phyloP scores from a whole-genome alignment of 768 basidiomycete species.

The Lactifluus echinatus region DNA sequence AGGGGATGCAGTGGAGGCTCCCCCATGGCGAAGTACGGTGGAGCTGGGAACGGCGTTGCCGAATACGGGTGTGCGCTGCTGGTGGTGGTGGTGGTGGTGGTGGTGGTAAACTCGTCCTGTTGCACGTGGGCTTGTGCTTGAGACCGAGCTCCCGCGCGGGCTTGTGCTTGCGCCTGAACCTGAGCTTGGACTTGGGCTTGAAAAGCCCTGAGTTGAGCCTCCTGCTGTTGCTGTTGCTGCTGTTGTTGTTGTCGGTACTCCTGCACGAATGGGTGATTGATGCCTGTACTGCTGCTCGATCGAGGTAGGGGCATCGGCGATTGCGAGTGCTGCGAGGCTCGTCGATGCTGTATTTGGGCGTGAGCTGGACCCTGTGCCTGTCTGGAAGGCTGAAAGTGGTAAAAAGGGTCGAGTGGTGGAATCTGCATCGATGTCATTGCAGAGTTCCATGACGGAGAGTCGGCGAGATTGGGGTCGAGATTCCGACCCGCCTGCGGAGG shows the following conservation, averaged over 20 bases:
- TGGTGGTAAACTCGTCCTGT: slow-evolving; percentile 8
- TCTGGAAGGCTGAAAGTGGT: slow-evolving; percentile 31
- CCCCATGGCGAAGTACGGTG: slow-evolving; percentile 15
- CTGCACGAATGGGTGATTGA: slow-evolving; percentile 36
- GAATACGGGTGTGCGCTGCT: slow-evolving; percentile 17
- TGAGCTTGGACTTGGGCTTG: slow-evolving; percentile 23
- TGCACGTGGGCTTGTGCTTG: slow-evolving; percentile 15
- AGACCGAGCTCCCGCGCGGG: slow-evolving; percentile 17
- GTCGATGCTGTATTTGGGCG: slow-evolving; percentile 28
- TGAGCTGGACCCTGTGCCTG: slow-evolving; percentile 23
- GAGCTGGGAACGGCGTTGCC: slow-evolving; percentile 13
- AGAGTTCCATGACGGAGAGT: slow-evolving; percentile 82
- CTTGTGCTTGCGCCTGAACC: slow-evolving; percentile 19
- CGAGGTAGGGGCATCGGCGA: slow-evolving; percentile 37
- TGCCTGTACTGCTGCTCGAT: slow-evolving; percentile 18
- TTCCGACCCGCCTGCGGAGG: slow-evolving; percentile 46
- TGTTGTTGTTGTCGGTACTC: slow-evolving; percentile 33
- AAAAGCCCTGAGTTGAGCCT: slow-evolving; percentile 22
- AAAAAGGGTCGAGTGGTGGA: slow-evolving; percentile 40
- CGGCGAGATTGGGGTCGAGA: slow-evolving; percentile 73
- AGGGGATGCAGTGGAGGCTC: slow-evolving; percentile 11
- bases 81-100: slow-evolving; percentile 9
- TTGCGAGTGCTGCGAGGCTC: slow-evolving; percentile 29
- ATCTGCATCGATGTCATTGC: slow-evolving; percentile 58
- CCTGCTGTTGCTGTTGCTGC: slow-evolving; percentile 29